Evolutionary conservation across 148 eudicot species (phyloP).

Genomic region (Camellia japonica): DNA sequence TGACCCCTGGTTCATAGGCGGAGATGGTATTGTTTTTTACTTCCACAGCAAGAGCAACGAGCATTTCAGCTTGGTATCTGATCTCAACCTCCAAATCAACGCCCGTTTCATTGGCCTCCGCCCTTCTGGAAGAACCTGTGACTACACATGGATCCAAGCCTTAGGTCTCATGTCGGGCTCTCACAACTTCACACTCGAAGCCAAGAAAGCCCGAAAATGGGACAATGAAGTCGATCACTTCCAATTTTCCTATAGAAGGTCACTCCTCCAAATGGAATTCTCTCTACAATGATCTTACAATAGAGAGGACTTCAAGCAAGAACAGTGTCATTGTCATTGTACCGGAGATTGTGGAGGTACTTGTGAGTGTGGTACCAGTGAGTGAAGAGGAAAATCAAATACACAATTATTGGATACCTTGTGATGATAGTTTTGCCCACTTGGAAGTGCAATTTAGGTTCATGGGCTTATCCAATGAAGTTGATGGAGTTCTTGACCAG

Average conservation of each 20-base stretch:
- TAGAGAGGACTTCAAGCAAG: constrained; percentile 24
- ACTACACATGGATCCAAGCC: constrained; percentile 25
- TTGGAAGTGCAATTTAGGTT: constrained; percentile 34
- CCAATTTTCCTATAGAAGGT: constrained; percentile 20
- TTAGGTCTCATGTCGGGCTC: constrained; percentile 22
- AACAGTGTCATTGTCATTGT: constrained; percentile 22
- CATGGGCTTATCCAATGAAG: constrained; percentile 21
- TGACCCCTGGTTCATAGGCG: constrained; percentile 21
- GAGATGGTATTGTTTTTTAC: constrained; percentile 26
- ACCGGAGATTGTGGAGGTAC: constrained; percentile 20
- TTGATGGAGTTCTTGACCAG: constrained; percentile 30
- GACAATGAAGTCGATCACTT: constrained; percentile 27
- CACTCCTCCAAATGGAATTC: constrained; percentile 28
- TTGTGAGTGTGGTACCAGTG: constrained; percentile 28
- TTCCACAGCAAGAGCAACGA: constrained; percentile 23
- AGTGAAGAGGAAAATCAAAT: constrained; percentile 16
- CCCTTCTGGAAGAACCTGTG: constrained; percentile 14
- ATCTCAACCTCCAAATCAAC: constrained; percentile 16
- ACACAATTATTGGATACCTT: constrained; percentile 31
- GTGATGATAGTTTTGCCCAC: constrained; percentile 27
- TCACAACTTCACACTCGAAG: constrained; percentile 30
- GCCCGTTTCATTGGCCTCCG: constrained; percentile 21
- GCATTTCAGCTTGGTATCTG: constrained; percentile 19
- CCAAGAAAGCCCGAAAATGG: constrained; percentile 27
- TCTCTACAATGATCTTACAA: constrained; percentile 11